Conservation (phyloP, 495 filamentous ascomycete species). For the Penicillium samsonianum region DNA sequence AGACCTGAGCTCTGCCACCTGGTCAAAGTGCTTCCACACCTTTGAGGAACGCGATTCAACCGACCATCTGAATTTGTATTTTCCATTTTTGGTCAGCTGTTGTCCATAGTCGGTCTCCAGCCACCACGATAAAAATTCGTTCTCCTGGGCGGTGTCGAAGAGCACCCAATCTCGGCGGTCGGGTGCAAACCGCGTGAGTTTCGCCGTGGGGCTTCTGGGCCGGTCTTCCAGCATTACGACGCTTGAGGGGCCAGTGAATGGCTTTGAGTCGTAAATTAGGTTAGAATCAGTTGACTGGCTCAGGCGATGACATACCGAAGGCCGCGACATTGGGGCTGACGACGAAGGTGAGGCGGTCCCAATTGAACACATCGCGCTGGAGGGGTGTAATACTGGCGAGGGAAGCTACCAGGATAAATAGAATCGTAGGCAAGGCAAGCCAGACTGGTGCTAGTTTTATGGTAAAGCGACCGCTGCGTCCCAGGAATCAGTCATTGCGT, state of each 20-base stretch:
- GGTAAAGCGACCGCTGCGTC: background rate
- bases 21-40: background rate
- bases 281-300: slow-evolving; percentile 2
- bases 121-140: background rate
- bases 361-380: slow-evolving; percentile 5
- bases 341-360: background rate
- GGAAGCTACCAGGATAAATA: background rate
- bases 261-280: no score
- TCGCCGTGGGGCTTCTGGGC: background rate
- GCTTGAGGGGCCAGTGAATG: no score
- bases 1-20: background rate
- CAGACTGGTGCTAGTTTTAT: slow-evolving; percentile 2
- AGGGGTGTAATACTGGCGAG: background rate
- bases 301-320: slow-evolving; percentile 1
- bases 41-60: background rate
- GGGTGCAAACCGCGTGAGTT: slow-evolving; percentile 4
- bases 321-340: slow-evolving; percentile 1
- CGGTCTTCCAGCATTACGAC: no score
- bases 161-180: background rate
- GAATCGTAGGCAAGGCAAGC: background rate
- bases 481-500: slow-evolving; percentile 1
- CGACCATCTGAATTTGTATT: background rate
- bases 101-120: background rate
- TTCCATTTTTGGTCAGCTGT: background rate
- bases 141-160: background rate